Percentiles rank a stretch among this genome's conserved stretches.
phyloP scores from a whole-genome alignment of 129 eudicot species.

The Flaveria ramosissima region DNA sequence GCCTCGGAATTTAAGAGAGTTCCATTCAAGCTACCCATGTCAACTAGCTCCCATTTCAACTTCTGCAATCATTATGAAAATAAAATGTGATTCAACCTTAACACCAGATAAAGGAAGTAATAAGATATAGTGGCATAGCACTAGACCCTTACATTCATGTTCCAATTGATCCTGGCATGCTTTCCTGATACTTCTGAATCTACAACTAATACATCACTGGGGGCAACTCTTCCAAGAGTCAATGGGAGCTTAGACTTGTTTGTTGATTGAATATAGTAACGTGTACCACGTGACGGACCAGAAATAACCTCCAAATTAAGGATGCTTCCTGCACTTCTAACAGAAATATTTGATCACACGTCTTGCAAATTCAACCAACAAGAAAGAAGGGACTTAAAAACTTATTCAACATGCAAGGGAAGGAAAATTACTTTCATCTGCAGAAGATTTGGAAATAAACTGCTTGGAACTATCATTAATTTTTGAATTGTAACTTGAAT shows the following conservation, averaged over 20 bases:
- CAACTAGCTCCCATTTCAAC: constrained; percentile 93
- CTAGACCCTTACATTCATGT: constrained; percentile 54
- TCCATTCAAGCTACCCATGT: constrained; percentile 97
- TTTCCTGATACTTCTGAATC: constrained; percentile 98
- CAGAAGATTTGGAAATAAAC: constrained; percentile 38
- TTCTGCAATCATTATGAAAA: constrained; percentile 50
- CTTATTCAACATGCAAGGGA: constrained; percentile 21
- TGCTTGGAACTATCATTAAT: constrained; percentile 37
- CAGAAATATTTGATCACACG: constrained; percentile 64
- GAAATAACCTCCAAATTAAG: constrained; percentile 84
- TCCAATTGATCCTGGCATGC: constrained; percentile 89
- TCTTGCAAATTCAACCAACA: constrained; percentile 42
- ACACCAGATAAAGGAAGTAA: constrained; percentile 4
- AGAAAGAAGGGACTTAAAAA: constrained; percentile 8
- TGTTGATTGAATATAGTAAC: constrained; percentile 66
- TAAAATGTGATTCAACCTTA: constrained; percentile 25
- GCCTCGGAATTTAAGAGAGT: constrained; percentile 73
- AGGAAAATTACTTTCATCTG: constrained; percentile 63
- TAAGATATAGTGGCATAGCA: neutral
- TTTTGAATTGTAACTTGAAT: constrained; percentile 38
- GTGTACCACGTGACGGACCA: constrained; percentile 83
- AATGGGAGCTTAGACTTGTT: constrained; percentile 71
- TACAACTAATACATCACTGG: constrained; percentile 66
- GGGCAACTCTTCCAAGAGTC: constrained; percentile 89
- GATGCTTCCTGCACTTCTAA: constrained; percentile 95